phyloP scores from a whole-genome alignment of 441 rosid species.

The California macrophylla region DNA sequence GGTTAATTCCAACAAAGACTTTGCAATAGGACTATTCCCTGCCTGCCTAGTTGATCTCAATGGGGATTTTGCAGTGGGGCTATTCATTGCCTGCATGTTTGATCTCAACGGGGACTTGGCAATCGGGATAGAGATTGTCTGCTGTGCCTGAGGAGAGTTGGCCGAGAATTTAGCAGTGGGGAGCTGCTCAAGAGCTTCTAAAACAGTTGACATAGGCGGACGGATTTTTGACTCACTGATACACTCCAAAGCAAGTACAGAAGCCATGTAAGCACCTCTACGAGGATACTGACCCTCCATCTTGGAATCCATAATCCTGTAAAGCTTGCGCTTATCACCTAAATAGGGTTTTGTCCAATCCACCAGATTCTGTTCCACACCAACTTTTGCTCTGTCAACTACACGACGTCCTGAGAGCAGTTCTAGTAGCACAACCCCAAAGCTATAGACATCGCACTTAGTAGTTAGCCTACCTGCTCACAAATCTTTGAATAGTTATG shows the following conservation, averaged over 20 bases:
- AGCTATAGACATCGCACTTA: slow-evolving; percentile 81
- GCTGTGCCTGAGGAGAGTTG: background rate
- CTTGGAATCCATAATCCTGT: slow-evolving; percentile 74
- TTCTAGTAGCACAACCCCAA: slow-evolving; percentile 72
- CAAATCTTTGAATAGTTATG: background rate
- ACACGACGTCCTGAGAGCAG: slow-evolving; percentile 54
- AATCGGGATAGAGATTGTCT: background rate
- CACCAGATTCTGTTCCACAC: slow-evolving; percentile 45
- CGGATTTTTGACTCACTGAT: slow-evolving; percentile 49
- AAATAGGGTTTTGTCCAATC: slow-evolving; percentile 87
- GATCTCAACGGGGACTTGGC: background rate
- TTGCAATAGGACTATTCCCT: background rate
- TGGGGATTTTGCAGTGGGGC: background rate
- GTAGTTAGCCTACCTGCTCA: slow-evolving; percentile 62
- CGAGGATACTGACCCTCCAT: slow-evolving; percentile 73
- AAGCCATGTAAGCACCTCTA: slow-evolving; percentile 57
- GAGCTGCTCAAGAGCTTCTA: slow-evolving; percentile 33
- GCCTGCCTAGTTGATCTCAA: background rate
- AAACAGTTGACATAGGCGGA: slow-evolving; percentile 47
- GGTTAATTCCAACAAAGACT: background rate
- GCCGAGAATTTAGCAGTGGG: slow-evolving; percentile 2
- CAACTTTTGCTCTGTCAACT: slow-evolving; percentile 42
- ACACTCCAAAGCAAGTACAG: slow-evolving; percentile 57
- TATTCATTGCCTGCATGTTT: background rate
- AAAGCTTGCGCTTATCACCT: slow-evolving; percentile 41